Base-by-base conservation (phyloP, 192 early-diverging fungal genomes). In the Podila horticola region DNA sequence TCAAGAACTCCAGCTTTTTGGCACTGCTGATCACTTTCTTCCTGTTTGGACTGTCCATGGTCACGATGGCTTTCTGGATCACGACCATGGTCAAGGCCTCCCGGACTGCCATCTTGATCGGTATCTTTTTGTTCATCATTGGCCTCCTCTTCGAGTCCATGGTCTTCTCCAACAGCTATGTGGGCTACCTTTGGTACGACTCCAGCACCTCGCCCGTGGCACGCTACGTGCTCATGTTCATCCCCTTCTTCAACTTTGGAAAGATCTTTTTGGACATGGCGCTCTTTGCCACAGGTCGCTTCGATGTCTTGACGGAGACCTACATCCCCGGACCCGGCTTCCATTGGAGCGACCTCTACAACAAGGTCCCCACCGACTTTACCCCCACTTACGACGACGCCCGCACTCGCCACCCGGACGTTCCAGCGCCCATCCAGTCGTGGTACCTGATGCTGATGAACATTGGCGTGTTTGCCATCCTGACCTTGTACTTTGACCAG, bases 121-220 rank as follows among this genome's bases (percentile, higher is more conserved):
- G 93, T 59, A 94, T 94, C 65, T 94, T 94, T 66, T 48, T 94
- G 38, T 94, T 94, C 70, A 90, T 94, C 34, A 92, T 94, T 74
- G 93, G 93, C 4, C 83, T 94, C 26, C 66, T 94, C 26, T 94
- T 94, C 75, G 86, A 93, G 71, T 82, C 72, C 12, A 86, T 86
- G 62, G 84, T 84, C 28, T 89, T 87, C 55, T 87, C 83, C 68
- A 74, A 76, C 52, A 31, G 41, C 19, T 86, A 58, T 69, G 69
- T 86, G 10, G 88, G 85, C 24, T 89, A 86, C 49, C 69, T 88
- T 34, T 89, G 88, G 88, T 89, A 84, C 58, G 72, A 86, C 64
- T 51, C 51, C 13, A 64, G 67, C 12, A 79, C 85, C 5, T 65
- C 71, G 3, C 38, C n/a, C 22, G 72, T 62, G 3, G 74, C 66